These are phyloP conservation scores for Akanthomyces uredinophilus DNA, from an alignment of 2,329 filamentous ascomycete genomes.

Conservation along the genomic window DNA sequence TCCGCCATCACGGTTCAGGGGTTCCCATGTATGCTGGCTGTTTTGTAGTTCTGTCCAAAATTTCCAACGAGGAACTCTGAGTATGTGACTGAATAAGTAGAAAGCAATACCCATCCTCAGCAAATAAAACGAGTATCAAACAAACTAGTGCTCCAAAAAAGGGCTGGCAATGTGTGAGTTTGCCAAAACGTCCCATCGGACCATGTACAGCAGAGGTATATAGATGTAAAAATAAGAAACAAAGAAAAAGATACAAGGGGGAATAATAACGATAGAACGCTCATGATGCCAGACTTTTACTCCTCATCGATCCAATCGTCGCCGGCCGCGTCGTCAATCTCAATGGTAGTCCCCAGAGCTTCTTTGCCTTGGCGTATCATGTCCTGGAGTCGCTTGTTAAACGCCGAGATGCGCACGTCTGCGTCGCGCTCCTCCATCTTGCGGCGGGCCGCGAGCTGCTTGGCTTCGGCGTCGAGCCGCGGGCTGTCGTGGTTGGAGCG, in stretches of 20 bases:
- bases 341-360: slow-evolving; percentile 70
- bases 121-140: neutral
- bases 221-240: neutral
- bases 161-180: neutral
- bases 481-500: slow-evolving; percentile 36
- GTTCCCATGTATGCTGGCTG: neutral
- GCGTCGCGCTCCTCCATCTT: slow-evolving; percentile 70
- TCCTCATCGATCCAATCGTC: slow-evolving; percentile 39
- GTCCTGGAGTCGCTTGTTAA: slow-evolving; percentile 73
- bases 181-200: neutral
- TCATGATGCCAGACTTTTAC: neutral
- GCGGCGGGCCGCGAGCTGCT: slow-evolving; percentile 65
- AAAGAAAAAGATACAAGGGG: neutral
- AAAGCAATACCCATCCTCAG: neutral
- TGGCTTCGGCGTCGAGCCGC: slow-evolving; percentile 60
- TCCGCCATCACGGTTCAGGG: neutral
- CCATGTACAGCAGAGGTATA: neutral
- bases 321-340: slow-evolving; percentile 48
- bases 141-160: neutral
- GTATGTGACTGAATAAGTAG: neutral
- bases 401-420: slow-evolving; percentile 71
- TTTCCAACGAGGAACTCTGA: neutral
- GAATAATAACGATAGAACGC: neutral
- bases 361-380: slow-evolving; percentile 89
- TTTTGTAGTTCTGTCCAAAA: neutral